Evolutionary conservation across 192 early-diverging fungal species (phyloP), one percentile per base, ranked within the genome.

Genomic region (Oehlia diaphana): DNA sequence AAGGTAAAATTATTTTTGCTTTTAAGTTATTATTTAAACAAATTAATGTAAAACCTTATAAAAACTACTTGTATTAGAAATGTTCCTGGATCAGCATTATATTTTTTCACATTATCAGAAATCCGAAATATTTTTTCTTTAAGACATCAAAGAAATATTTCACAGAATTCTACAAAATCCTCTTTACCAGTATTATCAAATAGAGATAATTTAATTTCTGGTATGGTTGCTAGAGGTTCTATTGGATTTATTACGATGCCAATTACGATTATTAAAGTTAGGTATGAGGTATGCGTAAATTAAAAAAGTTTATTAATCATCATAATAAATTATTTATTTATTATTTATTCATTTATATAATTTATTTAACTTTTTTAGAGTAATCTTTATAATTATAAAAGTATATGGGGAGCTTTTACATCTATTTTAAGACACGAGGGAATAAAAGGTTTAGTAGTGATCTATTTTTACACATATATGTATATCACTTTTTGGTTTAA

Each of bases 231-330:
- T 26, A 83, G 93, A 58, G 92, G 89, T 12, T 79, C 93, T 10
- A 91, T 94, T 31, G 96, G 96, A 8, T 92, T 96, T 76, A 72
- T 96, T 0, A 88, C 97, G 86, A 98, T 98, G 96, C 96, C 96
- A 0, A 90, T 95, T n/a, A 95, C 95, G 0, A 92, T 97, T 47
- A 88, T 98, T 71, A 98, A 98, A 86, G 92, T 96, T 50, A 88
- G 95, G 71, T 96, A 91, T 76, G 96, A 97, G 89, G 93, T 93
- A 84, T 63, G 77, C 69, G 31, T 53, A 13, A 12, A 35, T 16
- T 28, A 49, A 26, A 28, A 31, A 69, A 21, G 42, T 13, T 19
- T 26, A 26, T 50, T 21, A 1, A n/a, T 16, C 35, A 37, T 37
- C 37, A 7, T 37, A 23, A 10, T 67, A 39, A 14, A 72, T 63